Base-by-base conservation (phyloP, 495 filamentous ascomycete genomes). In the Aspergillus leporis region DNA sequence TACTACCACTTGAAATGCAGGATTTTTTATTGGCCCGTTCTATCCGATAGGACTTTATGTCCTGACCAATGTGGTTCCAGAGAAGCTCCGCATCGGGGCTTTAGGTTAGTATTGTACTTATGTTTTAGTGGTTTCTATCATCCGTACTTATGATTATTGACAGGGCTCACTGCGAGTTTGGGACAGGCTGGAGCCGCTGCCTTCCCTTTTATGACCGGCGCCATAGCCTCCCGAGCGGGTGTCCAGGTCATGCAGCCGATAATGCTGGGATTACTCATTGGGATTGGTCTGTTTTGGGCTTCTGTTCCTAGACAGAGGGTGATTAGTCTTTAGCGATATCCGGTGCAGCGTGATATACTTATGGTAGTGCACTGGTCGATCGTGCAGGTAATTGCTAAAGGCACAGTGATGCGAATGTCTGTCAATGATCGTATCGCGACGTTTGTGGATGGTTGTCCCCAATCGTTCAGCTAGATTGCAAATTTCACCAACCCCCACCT, bases 161-260 rank as follows among this genome's bases (percentile, higher is more conserved):
- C 22, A 57, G 72, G 74, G 3, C 78, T 81, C 41, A 73, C 80
- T 10, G 81, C 81, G 38, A 76, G 80, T n/a, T 45, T 80, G 36
- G 79, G 75, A 2, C 78, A 81, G 61, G 71, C 75, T n/a, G 81
- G 81, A 6, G 78, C 76, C 9, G 77, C 78, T 4, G 59, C 79
- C 0, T 83, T 82, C 58, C 81, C 81, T 3, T 78, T 78, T 38
- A 60, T 82, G 18, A 82, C 80, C 0, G 81, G 81, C 13, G 56
- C 80, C 2, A 71, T 83, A 46, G 79, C 77, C 25, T 69, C 76
- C 14, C 66, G 63, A 13, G 70, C 70, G 1, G 78, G 81, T 6
- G 78, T 83, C 16, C 62, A 68, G 34, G 79, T 80, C 1, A 50
- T 83, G 56, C 81, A 81, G 51, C 81, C 81, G 0, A 78, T 83